These are phyloP conservation scores for Vachellia pachyceras DNA, from an alignment of 306 rosid genomes.

Conservation along the genomic window DNA sequence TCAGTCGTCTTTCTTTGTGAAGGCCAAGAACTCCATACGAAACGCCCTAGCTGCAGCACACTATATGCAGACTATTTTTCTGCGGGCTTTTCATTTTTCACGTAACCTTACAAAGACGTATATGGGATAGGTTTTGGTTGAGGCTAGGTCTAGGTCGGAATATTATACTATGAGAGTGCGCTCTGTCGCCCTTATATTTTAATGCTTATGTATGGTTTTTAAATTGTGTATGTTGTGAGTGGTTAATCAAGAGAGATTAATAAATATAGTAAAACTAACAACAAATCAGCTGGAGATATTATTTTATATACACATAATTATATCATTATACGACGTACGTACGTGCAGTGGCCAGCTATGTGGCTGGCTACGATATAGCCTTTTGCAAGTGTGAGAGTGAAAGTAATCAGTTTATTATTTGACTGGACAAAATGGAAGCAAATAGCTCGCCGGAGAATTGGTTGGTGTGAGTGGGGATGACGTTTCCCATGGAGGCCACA, in stretches of 20 bases:
- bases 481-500: not conserved
- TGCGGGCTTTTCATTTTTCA: not conserved
- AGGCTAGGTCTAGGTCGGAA: conserved; percentile 3
- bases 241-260: not conserved
- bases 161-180: not conserved
- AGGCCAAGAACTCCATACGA: not conserved
- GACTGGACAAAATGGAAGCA: not conserved
- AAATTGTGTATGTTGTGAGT: not conserved
- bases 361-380: not conserved
- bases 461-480: not conserved
- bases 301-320: not conserved
- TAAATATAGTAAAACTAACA: not conserved
- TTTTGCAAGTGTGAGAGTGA: not conserved
- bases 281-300: not conserved
- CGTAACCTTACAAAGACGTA: not conserved
- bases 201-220: not conserved
- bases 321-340: not conserved
- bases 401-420: not conserved
- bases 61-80: not conserved
- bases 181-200: not conserved
- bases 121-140: not conserved
- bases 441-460: not conserved
- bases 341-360: not conserved
- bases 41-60: not conserved
- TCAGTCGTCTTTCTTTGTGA: not conserved